Conservation (phyloP, 2,329 filamentous ascomycete genomes). For the Alternaria tenuissima region DNA sequence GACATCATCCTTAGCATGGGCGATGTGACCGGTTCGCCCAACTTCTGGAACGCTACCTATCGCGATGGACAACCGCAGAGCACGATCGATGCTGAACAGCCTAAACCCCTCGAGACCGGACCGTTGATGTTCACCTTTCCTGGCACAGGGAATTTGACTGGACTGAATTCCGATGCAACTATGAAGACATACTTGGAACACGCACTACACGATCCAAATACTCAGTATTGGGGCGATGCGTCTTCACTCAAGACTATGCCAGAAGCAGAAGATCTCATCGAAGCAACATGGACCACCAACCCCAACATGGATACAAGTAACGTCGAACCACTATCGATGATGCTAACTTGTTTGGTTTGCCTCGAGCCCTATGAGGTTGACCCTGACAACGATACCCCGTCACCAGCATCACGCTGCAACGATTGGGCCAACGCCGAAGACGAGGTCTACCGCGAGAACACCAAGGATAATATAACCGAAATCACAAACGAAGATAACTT, state of each 20-base stretch:
- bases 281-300: not conserved
- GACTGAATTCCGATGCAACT: not conserved
- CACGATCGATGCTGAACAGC: not conserved
- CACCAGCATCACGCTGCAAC: not conserved
- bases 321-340: not conserved
- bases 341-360: not conserved
- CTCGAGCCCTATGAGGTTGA: not conserved
- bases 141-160: not conserved
- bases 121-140: not conserved
- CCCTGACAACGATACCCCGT: not conserved
- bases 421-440: not conserved
- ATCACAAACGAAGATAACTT: not conserved
- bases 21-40: not conserved
- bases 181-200: not conserved
- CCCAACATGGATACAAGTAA: not conserved
- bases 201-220: not conserved
- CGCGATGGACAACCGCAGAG: not conserved
- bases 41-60: not conserved
- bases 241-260: not conserved
- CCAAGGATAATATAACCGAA: not conserved
- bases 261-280: not conserved
- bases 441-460: not conserved
- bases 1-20: not conserved
- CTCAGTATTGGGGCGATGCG: not conserved
- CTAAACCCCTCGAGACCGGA: not conserved